phyloP scores from a whole-genome alignment of 192 early-diverging fungal genomes.

The Coemansia sp. region DNA sequence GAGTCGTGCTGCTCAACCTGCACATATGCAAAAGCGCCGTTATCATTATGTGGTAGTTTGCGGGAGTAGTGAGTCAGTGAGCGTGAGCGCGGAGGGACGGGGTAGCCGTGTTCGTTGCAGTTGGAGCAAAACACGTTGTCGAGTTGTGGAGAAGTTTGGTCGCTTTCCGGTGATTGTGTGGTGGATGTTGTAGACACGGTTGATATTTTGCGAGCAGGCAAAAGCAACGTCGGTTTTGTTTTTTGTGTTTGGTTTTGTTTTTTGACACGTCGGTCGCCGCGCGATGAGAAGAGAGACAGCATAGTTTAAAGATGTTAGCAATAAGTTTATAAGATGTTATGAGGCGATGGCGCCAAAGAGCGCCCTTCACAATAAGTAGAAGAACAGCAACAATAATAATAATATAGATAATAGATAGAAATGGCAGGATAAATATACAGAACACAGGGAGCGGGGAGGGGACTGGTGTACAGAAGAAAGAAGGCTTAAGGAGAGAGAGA shows the following conservation, averaged over 20 bases:
- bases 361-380: neutral
- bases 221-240: slow-evolving; percentile 8
- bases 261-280: slow-evolving; percentile 32
- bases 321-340: neutral
- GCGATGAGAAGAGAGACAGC: slow-evolving; percentile 43
- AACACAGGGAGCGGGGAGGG: neutral
- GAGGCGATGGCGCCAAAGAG: neutral
- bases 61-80: slow-evolving; percentile 24
- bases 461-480: neutral
- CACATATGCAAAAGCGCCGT: slow-evolving; percentile 12
- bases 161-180: neutral
- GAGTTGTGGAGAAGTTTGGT: neutral
- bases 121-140: slow-evolving; percentile 2
- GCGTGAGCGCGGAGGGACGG: slow-evolving; percentile 42
- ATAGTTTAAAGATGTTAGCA: slow-evolving; percentile 13
- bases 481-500: neutral
- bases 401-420: neutral
- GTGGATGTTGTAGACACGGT: slow-evolving; percentile 8
- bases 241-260: slow-evolving; percentile 10
- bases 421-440: neutral
- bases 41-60: slow-evolving; percentile 10
- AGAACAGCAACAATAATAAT: neutral
- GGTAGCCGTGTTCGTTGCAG: slow-evolving; percentile 16
- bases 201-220: slow-evolving; percentile 23
- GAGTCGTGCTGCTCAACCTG: slow-evolving; percentile 33